Conservation (phyloP, 768 basidiomycete species). For the Heimioporus sp. region DNA sequence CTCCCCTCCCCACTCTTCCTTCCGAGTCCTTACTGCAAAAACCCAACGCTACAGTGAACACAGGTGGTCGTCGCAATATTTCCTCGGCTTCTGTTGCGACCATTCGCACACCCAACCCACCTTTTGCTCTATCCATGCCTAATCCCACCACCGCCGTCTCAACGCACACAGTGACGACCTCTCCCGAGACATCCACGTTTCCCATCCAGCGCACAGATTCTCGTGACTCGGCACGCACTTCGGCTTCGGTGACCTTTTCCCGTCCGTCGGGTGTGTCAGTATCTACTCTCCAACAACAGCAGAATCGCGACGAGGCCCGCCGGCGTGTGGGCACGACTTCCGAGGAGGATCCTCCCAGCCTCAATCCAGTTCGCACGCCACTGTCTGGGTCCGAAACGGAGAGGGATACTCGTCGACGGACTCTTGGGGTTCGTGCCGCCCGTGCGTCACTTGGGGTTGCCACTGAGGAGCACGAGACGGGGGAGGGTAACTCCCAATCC, state of each 20-base stretch:
- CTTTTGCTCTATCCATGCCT: constrained; percentile 51
- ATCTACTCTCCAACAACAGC: constrained; percentile 54
- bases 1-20: constrained; percentile 56
- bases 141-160: constrained; percentile 68
- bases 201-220: constrained; percentile 48
- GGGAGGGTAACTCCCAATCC: constrained; percentile 34
- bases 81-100: constrained; percentile 47
- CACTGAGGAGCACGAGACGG: constrained; percentile 25
- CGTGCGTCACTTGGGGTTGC: constrained; percentile 47
- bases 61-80: constrained; percentile 36
- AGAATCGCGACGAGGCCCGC: constrained; percentile 36
- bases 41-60: constrained; percentile 23
- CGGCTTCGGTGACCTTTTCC: constrained; percentile 62
- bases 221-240: constrained; percentile 41
- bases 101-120: constrained; percentile 39
- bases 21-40: constrained; percentile 48
- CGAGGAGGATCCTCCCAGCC: constrained; percentile 22
- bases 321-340: constrained; percentile 31
- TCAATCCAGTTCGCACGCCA: constrained; percentile 27
- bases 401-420: constrained; percentile 40
- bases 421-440: constrained; percentile 37
- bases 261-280: constrained; percentile 56
- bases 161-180: constrained; percentile 58
- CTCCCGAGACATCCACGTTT: constrained; percentile 31
- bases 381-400: constrained; percentile 53